Evolutionary conservation across 768 basidiomycete genomes (phyloP).

Genomic region (Chalciporus sphaerocephalus): DNA sequence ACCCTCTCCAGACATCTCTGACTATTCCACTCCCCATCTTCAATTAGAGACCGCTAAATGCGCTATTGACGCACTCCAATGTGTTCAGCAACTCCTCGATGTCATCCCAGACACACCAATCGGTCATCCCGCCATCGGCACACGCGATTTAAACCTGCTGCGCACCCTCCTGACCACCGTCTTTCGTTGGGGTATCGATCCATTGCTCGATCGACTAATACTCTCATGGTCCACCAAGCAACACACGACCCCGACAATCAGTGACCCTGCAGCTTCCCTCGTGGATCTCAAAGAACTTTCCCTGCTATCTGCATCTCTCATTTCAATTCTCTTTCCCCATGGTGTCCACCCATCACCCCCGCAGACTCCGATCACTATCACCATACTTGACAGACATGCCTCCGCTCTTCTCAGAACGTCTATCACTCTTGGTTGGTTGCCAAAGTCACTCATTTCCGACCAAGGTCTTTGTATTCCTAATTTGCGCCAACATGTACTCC

Average conservation of each 20-base stretch:
- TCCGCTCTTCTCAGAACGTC: conserved; percentile 56
- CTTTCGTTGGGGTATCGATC: conserved; percentile 69
- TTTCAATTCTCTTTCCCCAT: conserved; percentile 50
- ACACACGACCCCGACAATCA: conserved; percentile 32
- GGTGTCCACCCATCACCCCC: conserved; percentile 46
- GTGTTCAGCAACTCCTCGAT: conserved; percentile 44
- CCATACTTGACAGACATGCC: conserved; percentile 53
- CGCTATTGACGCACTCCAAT: conserved; percentile 47
- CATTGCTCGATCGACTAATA: conserved; percentile 43
- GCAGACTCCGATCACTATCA: conserved; percentile 58
- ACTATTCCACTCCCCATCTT: conserved; percentile 36
- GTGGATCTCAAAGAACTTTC: conserved; percentile 45
- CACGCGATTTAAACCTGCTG: conserved; percentile 60
- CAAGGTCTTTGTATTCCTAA: conserved; percentile 40
- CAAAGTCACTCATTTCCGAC: conserved; percentile 43
- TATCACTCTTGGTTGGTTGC: conserved; percentile 71
- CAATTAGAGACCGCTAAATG: conserved; percentile 53
- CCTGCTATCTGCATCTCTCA: conserved; percentile 39
- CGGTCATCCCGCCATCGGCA: conserved; percentile 43
- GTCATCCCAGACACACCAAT: not conserved
- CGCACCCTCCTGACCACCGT: conserved; percentile 62
- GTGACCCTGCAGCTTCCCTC: conserved; percentile 41
- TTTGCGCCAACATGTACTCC: conserved; percentile 49
- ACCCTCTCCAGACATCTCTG: conserved; percentile 1
- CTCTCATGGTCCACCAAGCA: conserved; percentile 36